These are phyloP conservation scores for Fusarium nanum DNA, from an alignment of 2,329 filamentous ascomycete species.

Conservation along the genomic window DNA sequence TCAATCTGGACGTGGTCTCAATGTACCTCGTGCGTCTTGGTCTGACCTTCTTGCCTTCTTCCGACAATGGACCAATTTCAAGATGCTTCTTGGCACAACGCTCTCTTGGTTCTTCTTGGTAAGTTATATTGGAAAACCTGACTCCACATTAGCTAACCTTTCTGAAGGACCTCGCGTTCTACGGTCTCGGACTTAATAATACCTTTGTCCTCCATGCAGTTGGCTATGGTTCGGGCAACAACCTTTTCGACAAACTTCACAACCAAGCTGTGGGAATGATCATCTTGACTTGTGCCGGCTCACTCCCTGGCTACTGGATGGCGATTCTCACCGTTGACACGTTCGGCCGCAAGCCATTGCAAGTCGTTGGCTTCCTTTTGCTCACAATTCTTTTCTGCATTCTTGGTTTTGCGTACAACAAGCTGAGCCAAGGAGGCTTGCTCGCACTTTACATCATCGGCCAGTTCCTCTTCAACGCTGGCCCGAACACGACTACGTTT, in stretches of 20 bases:
- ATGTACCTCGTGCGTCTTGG: conserved; percentile 77
- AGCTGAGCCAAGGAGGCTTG: conserved; percentile 60
- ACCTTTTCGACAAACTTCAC: conserved; percentile 75
- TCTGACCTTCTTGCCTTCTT: conserved; percentile 76
- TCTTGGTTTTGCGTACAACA: conserved; percentile 69
- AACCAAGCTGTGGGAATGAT: conserved; percentile 82
- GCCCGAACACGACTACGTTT: conserved; percentile 74
- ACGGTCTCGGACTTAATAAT: conserved; percentile 81
- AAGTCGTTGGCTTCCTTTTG: conserved; percentile 70
- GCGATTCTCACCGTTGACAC: conserved; percentile 80
- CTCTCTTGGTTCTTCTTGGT: conserved; percentile 84
- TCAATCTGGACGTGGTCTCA: conserved; percentile 63
- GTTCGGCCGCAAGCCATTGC: conserved; percentile 81
- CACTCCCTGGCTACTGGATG: conserved; percentile 84
- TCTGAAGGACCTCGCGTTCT: conserved; percentile 71
- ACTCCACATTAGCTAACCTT: conserved; percentile 10
- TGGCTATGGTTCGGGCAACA: conserved; percentile 72
- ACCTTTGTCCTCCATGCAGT: conserved; percentile 77
- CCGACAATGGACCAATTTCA: conserved; percentile 74
- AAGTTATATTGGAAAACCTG: conserved; percentile 19
- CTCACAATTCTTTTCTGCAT: conserved; percentile 71
- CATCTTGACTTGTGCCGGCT: conserved; percentile 80
- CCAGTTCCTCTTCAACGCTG: conserved; percentile 75
- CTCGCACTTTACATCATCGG: conserved; percentile 72
- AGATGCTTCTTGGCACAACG: conserved; percentile 79